These are phyloP conservation scores for Fusarium sp. DNA, from an alignment of 2,329 filamentous ascomycete species.

Conservation along the genomic window DNA sequence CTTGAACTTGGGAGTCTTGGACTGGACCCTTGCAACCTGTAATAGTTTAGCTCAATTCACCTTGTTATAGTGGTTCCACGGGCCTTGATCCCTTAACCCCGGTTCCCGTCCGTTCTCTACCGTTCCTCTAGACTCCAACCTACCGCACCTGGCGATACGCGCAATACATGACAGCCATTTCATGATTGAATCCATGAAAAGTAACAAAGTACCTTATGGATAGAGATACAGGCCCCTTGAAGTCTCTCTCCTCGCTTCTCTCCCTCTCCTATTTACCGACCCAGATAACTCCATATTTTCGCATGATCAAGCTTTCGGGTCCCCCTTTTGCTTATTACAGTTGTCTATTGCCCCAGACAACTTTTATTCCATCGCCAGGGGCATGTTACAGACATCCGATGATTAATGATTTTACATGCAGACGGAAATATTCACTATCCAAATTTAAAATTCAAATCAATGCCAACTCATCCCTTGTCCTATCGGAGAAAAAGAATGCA, in stretches of 20 bases:
- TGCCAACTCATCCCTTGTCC: slow-evolving; percentile 10
- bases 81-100: neutral
- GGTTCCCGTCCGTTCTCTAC: slow-evolving; percentile 14
- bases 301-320: slow-evolving; percentile 28
- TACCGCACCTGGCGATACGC: slow-evolving; percentile 9
- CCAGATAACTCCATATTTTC: slow-evolving; percentile 23
- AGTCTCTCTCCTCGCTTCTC: slow-evolving; percentile 3
- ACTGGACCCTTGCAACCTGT: neutral
- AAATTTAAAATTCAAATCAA: slow-evolving; percentile 1
- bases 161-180: slow-evolving; percentile 20
- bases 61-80: slow-evolving; percentile 11
- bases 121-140: neutral
- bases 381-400: slow-evolving; percentile 17
- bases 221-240: slow-evolving; percentile 2
- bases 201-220: neutral
- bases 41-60: neutral
- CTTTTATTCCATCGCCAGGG: neutral
- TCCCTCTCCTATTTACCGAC: slow-evolving; percentile 13
- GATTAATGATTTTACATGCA: neutral
- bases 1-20: neutral
- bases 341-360: slow-evolving; percentile 16
- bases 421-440: slow-evolving; percentile 12
- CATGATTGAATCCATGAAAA: slow-evolving; percentile 15
- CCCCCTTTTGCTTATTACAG: slow-evolving; percentile 22
- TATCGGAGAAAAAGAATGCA: slow-evolving; percentile 9